Conservation (phyloP, 139 green algal genomes). For the Tetraselmis striata region DNA sequence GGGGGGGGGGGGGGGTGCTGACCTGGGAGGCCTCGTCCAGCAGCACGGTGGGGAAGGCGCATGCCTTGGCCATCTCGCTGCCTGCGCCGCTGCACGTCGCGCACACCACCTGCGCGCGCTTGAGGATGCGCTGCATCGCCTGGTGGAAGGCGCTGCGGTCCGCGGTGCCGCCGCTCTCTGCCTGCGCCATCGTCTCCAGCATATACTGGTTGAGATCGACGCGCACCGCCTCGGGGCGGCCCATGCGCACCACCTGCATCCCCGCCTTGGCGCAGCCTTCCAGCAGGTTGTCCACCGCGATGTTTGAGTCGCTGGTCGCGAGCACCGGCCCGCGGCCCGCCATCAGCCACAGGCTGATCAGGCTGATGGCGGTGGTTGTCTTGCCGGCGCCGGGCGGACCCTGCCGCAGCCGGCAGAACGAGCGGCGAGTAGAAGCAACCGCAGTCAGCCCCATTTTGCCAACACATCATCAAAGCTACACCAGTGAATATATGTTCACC, state of each 20-base stretch:
- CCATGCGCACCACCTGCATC: constrained; percentile 69
- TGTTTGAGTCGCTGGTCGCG: constrained; percentile 71
- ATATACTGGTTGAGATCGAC: neutral
- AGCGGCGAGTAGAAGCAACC: too few species aligned
- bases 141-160: neutral
- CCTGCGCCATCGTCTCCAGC: neutral
- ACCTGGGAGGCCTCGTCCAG: constrained; percentile 80
- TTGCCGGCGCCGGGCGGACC: neutral
- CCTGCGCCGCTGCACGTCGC: constrained; percentile 44
- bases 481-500: too few species aligned
- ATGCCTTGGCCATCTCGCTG: constrained; percentile 42
- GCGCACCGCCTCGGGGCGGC: constrained; percentile 24
- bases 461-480: too few species aligned
- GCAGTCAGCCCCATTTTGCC: too few species aligned
- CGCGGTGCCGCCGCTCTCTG: too few species aligned
- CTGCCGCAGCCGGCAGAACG: neutral
- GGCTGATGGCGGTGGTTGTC: neutral
- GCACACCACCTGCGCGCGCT: constrained; percentile 38
- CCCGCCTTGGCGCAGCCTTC: constrained; percentile 53
- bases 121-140: neutral
- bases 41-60: constrained; percentile 71
- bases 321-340: constrained; percentile 36
- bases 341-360: neutral
- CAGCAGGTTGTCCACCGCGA: constrained; percentile 86
- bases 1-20: neutral